A percentile compares a stretch with the other conserved stretches of the same genome.
Conservation (phyloP, 108 stramenopile genomes). For the Tribonema minus region DNA sequence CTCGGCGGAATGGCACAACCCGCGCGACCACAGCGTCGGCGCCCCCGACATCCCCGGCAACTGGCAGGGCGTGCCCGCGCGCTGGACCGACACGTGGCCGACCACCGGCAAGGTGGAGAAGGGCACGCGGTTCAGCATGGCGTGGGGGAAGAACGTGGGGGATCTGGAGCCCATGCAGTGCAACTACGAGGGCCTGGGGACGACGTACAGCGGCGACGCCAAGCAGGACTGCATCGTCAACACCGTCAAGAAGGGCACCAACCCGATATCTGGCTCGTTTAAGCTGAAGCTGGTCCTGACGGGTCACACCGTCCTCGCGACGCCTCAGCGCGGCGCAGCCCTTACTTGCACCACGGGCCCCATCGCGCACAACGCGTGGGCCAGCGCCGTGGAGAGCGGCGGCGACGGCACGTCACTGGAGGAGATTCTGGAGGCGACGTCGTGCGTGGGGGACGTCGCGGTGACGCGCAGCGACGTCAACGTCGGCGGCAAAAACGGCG, state of each 20-base stretch:
- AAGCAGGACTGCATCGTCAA: conserved; percentile 62
- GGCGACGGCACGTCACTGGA: conserved; percentile 73
- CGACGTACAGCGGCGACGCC: conserved; percentile 59
- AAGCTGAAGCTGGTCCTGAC: too few species aligned
- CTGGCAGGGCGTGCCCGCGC: conserved; percentile 61
- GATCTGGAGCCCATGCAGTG: conserved; percentile 62
- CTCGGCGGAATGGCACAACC: conserved; percentile 69
- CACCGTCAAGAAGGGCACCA: conserved; percentile 62
- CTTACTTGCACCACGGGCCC: conserved; percentile 49
- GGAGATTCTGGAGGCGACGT: conserved; percentile 69
- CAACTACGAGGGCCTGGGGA: conserved; percentile 56
- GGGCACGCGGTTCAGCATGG: conserved; percentile 56
- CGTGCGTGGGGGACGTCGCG: conserved; percentile 71
- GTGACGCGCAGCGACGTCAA: conserved; percentile 67
- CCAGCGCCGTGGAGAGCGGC: conserved; percentile 53
- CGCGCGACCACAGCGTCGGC: conserved; percentile 57
- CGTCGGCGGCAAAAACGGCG: conserved; percentile 64
- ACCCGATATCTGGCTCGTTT: conserved; percentile 70
- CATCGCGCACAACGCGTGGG: conserved; percentile 73
- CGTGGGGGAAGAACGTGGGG: conserved; percentile 80
- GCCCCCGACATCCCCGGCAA: conserved; percentile 65
- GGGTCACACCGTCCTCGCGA: too few species aligned
- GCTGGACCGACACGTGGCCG: conserved; percentile 63
- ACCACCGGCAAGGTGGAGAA: conserved; percentile 50
- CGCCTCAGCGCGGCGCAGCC: not conserved